These are phyloP conservation scores for Mesembryanthemum crystallinum DNA, from an alignment of 148 eudicot species.

Conservation along the genomic window DNA sequence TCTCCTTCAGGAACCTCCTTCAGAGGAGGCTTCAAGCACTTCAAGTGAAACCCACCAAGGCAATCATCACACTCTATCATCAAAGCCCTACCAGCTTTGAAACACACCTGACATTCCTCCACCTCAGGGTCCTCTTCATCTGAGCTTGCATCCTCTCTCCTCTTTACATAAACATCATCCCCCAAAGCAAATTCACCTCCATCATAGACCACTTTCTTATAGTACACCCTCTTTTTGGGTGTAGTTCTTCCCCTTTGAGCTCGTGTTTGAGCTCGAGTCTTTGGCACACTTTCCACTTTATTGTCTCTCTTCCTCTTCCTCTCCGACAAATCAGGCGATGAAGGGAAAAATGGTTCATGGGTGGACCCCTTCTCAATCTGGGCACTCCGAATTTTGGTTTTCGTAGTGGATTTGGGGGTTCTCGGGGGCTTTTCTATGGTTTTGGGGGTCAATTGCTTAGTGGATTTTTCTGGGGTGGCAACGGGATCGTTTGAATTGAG, in stretches of 20 bases:
- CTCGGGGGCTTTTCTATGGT: slow-evolving; percentile 27
- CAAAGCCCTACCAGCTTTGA: slow-evolving; percentile 48
- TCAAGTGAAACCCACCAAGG: slow-evolving; percentile 88
- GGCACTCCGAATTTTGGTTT: slow-evolving; percentile 12
- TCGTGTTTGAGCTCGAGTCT: slow-evolving; percentile 19
- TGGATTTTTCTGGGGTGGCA: slow-evolving; percentile 18
- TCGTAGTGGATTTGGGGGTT: slow-evolving; percentile 30
- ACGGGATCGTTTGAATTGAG: slow-evolving; percentile 22
- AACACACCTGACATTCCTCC: slow-evolving; percentile 90
- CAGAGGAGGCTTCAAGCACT: slow-evolving; percentile 85
- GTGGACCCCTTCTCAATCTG: not conserved
- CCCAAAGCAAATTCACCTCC: slow-evolving; percentile 75
- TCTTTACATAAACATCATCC: slow-evolving; percentile 79
- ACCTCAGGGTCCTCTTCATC: slow-evolving; percentile 72
- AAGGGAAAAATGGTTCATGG: slow-evolving; percentile 31
- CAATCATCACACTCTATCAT: slow-evolving; percentile 98
- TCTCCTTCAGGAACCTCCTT: slow-evolving; percentile 82
- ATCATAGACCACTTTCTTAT: slow-evolving; percentile 70
- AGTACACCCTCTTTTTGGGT: slow-evolving; percentile 60
- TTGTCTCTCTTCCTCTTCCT: slow-evolving; percentile 32
- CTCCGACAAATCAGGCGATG: slow-evolving; percentile 41
- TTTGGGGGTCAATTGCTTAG: not conserved
- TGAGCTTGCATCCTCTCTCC: slow-evolving; percentile 69
- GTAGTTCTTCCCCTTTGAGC: slow-evolving; percentile 19
- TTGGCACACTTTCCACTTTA: slow-evolving; percentile 7